phyloP scores from a whole-genome alignment of 78 protist genomes.

The Dictyostelium brefeldianum region DNA sequence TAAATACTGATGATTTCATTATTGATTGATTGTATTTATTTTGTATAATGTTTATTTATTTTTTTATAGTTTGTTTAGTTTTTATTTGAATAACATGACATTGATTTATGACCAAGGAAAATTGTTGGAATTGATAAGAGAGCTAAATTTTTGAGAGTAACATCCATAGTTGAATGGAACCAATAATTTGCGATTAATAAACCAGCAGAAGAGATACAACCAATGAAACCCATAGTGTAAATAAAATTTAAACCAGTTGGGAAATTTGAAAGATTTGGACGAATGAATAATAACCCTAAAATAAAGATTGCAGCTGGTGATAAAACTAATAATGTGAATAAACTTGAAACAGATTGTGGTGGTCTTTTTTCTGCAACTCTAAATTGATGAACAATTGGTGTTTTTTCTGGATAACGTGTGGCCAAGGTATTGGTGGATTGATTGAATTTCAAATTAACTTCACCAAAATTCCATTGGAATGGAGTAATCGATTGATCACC shows the following conservation, averaged over 20 bases:
- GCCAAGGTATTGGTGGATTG: neutral
- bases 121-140: constrained; percentile 57
- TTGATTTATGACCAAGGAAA: constrained; percentile 58
- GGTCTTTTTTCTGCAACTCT: constrained; percentile 37
- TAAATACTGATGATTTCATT: neutral
- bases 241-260: constrained; percentile 65
- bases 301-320: constrained; percentile 56
- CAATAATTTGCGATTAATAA: constrained; percentile 46
- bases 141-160: constrained; percentile 42
- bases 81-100: constrained; percentile 7
- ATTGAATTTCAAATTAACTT: constrained; percentile 2
- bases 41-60: neutral
- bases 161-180: constrained; percentile 48
- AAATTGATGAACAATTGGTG: constrained; percentile 28
- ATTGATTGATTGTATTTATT: neutral
- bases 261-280: constrained; percentile 23
- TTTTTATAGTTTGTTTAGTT: neutral
- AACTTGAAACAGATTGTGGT: constrained; percentile 20
- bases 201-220: constrained; percentile 19
- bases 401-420: constrained; percentile 27
- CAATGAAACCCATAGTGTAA: constrained; percentile 32
- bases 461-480: constrained; percentile 44
- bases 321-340: constrained; percentile 25
- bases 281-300: constrained; percentile 10
- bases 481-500: constrained; percentile 56